These are phyloP conservation scores for Celoporthe dispersa DNA, from an alignment of 2,329 filamentous ascomycete species.

Conservation along the genomic window DNA sequence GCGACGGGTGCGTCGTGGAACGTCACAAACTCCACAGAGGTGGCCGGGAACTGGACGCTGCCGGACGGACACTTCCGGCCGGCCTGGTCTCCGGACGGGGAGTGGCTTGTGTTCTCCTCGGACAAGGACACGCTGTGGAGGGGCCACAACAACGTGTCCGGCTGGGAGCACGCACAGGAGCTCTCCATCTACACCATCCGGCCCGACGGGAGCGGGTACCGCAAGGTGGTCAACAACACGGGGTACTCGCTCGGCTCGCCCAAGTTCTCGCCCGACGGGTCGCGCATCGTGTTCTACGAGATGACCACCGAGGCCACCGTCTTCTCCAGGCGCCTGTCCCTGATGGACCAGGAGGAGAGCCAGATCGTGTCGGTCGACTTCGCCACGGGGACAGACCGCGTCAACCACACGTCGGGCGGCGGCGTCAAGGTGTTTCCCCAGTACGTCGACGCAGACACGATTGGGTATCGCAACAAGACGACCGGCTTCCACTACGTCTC, in stretches of 20 bases:
- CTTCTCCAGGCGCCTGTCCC: constrained; percentile 38
- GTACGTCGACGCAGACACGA: constrained; percentile 25
- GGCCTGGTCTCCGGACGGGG: constrained; percentile 45
- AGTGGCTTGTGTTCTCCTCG: constrained; percentile 47
- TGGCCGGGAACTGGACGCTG: constrained; percentile 34
- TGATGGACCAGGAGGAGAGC: constrained; percentile 34
- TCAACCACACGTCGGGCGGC: constrained; percentile 36
- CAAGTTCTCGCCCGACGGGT: constrained; percentile 43
- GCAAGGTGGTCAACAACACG: constrained; percentile 38
- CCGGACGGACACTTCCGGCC: constrained; percentile 46
- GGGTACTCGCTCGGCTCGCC: constrained; percentile 45
- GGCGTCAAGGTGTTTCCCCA: constrained; percentile 38
- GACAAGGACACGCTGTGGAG: constrained; percentile 47
- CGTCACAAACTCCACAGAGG: constrained; percentile 40
- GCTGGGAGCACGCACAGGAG: constrained; percentile 47
- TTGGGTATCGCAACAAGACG: constrained; percentile 37
- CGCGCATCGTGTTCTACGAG: constrained; percentile 44
- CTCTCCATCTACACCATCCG: constrained; percentile 46
- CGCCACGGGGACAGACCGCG: constrained; percentile 41
- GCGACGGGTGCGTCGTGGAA: constrained; percentile 39
- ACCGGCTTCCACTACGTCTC: constrained; percentile 37
- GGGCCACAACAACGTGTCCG: constrained; percentile 44
- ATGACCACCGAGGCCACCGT: constrained; percentile 45
- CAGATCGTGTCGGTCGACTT: constrained; percentile 45
- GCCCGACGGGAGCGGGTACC: constrained; percentile 43